Conservation (phyloP, 345 rosid species). For the Heritiera littoralis region DNA sequence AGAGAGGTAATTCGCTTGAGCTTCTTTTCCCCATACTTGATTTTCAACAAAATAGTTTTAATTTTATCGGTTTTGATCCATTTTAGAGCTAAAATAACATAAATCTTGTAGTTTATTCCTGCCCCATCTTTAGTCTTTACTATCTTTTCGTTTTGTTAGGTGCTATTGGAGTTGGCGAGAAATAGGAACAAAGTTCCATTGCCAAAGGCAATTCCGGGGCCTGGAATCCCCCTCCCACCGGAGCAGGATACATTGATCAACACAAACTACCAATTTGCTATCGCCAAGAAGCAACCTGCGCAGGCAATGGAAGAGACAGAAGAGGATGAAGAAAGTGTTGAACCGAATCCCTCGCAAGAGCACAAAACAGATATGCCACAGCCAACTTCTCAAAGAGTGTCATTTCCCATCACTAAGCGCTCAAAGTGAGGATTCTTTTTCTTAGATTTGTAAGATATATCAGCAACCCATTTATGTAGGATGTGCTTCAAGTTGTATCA, state of each 20-base stretch:
- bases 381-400: conserved; percentile 59
- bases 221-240: conserved; percentile 79
- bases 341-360: conserved; percentile 55
- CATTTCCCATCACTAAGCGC: conserved; percentile 67
- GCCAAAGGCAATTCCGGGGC: conserved; percentile 72
- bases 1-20: conserved; percentile 61
- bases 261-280: conserved; percentile 77
- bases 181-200: conserved; percentile 83
- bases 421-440: conserved; percentile 37
- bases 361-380: conserved; percentile 47
- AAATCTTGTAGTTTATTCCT: background rate
- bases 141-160: conserved; percentile 35
- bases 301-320: conserved; percentile 71
- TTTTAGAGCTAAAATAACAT: background rate
- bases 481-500: background rate
- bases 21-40: background rate
- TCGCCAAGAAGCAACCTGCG: conserved; percentile 57
- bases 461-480: background rate
- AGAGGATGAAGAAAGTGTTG: conserved; percentile 69
- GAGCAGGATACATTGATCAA: conserved; percentile 77
- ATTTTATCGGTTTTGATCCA: background rate
- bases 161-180: conserved; percentile 71
- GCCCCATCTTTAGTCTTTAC: background rate
- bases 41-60: background rate
- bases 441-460: background rate